Percentiles rank a stretch among this genome's conserved stretches.
These are phyloP conservation scores for Talaromyces rugulosus DNA, from an alignment of 2,329 filamentous ascomycete genomes.

Conservation along the genomic window DNA sequence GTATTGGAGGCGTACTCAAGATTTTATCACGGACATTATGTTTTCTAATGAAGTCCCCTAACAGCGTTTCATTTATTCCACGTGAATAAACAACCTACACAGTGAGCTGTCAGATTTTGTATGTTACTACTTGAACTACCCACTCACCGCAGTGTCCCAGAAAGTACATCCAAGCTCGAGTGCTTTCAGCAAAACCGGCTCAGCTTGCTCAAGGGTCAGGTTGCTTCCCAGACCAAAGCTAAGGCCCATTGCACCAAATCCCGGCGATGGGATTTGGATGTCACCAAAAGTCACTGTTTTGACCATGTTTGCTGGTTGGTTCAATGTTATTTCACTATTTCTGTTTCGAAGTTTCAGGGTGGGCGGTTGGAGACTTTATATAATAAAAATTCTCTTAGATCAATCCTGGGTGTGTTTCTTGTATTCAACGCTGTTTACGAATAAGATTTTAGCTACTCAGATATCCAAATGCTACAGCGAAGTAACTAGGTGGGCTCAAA, in stretches of 20 bases:
- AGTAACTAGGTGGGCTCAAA: neutral
- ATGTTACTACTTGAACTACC: neutral
- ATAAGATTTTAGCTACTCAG: neutral
- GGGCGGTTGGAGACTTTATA: neutral
- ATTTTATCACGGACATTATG: constrained; percentile 49
- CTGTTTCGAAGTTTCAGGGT: neutral
- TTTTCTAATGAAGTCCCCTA: constrained; percentile 50
- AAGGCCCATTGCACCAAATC: constrained; percentile 51
- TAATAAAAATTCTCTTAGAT: neutral
- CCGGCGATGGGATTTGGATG: constrained; percentile 38
- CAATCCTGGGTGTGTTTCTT: neutral
- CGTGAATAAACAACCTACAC: constrained; percentile 42
- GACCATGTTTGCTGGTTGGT: constrained; percentile 26
- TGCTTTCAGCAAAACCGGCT: constrained; percentile 48
- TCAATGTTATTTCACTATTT: neutral
- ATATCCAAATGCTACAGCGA: neutral
- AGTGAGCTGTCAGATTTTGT: neutral
- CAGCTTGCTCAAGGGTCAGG: constrained; percentile 42
- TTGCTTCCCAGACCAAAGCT: constrained; percentile 42
- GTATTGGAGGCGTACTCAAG: constrained; percentile 35
- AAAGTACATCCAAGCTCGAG: constrained; percentile 46
- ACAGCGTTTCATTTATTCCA: constrained; percentile 48
- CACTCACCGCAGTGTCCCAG: constrained; percentile 45
- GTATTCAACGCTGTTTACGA: neutral
- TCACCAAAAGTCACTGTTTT: constrained; percentile 39